Evolutionary conservation across 1,284 basidiomycete genomes (phyloP), one percentile per base, ranked within the genome.

Genomic region (Neolentinus lepideus): DNA sequence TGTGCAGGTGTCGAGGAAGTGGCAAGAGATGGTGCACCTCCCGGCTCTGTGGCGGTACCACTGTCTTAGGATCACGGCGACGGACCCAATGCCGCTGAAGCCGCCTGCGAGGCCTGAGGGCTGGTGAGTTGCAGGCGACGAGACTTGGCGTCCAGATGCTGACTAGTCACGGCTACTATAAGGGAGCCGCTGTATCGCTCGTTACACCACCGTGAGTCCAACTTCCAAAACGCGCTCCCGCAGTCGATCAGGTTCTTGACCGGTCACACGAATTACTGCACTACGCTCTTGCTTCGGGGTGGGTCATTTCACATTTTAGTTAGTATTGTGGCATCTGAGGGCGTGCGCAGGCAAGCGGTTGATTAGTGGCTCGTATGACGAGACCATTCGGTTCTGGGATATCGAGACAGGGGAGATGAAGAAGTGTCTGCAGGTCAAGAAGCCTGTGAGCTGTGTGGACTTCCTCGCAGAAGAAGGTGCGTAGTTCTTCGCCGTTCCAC

Each of bases 321-420:
- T 12, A n/a, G n/a, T n/a, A n/a, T n/a, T 35, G 36, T n/a, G 51
- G 6, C 10, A 29, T 33, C 33, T 52, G 12, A 50, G 3, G 27
- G 22, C n/a, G 4, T 9, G 19, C 19, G 26, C 54, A 77, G 79
- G 86, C 38, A 87, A 89, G 64, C 76, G 87, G 14, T 76, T 96
- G 36, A 91, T 95, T 59, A 92, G 88, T 60, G 93, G 92, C 16
- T 90, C 87, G 46, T 94, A 94, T 64, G 93, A 95, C 60, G 92
- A 94, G 71, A 92, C 89, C 0, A 92, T 94, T 57, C 78, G 92
- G 6, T 88, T 94, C 69, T 94, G 92, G 92, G 87, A 92, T 64
- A 77, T 93, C 24, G 83, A 87, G 56, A 86, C 84, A 0, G 90
- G 88, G 3, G 84, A 87, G 65, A 84, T 90, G 77, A 85, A 85